Evolutionary conservation across 208 protist species (phyloP).

Genomic region (Leishmania turanica): DNA sequence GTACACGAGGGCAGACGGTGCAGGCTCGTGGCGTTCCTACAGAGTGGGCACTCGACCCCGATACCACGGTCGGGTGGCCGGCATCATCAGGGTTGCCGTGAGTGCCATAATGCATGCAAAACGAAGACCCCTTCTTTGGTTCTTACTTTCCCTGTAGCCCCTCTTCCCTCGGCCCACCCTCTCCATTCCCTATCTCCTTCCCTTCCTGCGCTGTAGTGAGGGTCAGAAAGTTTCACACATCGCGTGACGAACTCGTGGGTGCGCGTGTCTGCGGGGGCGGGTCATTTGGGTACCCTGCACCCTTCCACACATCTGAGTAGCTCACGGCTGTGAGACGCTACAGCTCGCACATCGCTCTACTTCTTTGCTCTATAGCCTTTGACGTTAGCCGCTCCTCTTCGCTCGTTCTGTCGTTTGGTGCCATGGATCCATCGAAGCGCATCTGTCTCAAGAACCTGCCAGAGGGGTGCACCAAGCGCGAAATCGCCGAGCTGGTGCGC

Average conservation of each 20-base stretch:
- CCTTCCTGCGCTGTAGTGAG: not conserved
- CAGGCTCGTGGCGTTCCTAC: no score
- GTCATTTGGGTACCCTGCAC: not conserved
- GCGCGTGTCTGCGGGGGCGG: not conserved
- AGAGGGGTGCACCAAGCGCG: conserved; percentile 76
- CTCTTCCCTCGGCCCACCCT: not conserved
- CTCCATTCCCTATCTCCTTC: not conserved
- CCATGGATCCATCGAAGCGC: conserved; percentile 88
- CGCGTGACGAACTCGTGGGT: not conserved
- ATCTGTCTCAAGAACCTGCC: conserved; percentile 88
- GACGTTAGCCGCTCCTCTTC: not conserved
- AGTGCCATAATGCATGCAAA: not conserved
- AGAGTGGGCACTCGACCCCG: not conserved
- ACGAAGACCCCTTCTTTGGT: not conserved
- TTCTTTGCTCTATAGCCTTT: not conserved
- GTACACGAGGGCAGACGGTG: no score
- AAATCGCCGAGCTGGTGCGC: conserved; percentile 82
- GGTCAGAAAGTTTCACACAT: not conserved
- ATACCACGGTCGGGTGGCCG: not conserved
- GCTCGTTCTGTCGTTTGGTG: not conserved
- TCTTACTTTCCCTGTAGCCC: no score
- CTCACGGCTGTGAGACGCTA: not conserved
- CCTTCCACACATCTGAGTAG: not conserved
- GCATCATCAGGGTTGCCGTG: not conserved
- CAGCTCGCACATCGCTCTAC: not conserved